Evolutionary conservation across 2,329 filamentous ascomycete species (phyloP).

Genomic region (Sporothrix brasiliensis): DNA sequence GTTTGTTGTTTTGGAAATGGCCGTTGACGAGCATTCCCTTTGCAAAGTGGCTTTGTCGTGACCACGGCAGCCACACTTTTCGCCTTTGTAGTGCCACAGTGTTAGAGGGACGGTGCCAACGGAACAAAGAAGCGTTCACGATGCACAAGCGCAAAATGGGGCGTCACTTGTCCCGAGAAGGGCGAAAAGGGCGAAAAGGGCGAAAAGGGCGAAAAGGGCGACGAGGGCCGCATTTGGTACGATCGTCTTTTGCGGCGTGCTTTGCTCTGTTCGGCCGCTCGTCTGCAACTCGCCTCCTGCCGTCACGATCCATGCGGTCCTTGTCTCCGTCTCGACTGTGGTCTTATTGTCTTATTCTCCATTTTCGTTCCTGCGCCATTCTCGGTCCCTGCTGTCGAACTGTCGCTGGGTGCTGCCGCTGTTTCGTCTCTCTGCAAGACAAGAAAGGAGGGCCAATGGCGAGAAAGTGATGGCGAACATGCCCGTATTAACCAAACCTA

Average conservation of each 20-base stretch:
- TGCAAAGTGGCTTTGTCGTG: neutral
- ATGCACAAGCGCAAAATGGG: neutral
- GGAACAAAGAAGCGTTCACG: neutral
- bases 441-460: neutral
- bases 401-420: neutral
- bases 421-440: constrained; percentile 12
- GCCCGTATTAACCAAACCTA: constrained; percentile 12
- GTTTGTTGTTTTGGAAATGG: neutral
- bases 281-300: constrained; percentile 14
- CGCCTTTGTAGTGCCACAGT: neutral
- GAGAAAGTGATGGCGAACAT: constrained; percentile 12
- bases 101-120: neutral
- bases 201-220: neutral
- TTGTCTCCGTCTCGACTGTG: neutral
- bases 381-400: constrained; percentile 1
- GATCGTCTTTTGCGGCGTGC: neutral
- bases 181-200: neutral
- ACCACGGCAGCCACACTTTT: neutral
- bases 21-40: constrained; percentile 10
- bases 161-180: neutral
- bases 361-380: constrained; percentile 12
- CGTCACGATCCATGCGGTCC: neutral
- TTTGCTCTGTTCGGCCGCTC: neutral
- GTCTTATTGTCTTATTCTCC: no score
- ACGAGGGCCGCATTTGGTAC: constrained; percentile 4